Evolutionary conservation across 768 basidiomycete species (phyloP).

Genomic region (Pisolithus microcarpus): DNA sequence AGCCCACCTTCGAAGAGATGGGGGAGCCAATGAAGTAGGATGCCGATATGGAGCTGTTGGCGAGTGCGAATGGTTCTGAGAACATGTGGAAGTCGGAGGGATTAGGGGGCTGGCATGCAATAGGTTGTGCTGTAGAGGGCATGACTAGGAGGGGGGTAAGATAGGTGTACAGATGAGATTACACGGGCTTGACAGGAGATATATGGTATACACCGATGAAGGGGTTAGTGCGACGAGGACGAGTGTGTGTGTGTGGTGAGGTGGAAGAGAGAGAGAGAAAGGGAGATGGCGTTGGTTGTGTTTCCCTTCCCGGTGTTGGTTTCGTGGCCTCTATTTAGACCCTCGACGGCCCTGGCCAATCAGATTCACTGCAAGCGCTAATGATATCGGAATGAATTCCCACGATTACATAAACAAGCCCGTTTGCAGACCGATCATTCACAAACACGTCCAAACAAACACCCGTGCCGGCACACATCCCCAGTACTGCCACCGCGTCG

Average conservation of each 20-base stretch:
- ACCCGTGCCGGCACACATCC: conserved; percentile 11
- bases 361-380: neutral
- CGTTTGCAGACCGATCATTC: conserved; percentile 24
- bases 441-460: conserved; percentile 15
- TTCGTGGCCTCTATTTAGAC: conserved; percentile 22
- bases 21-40: conserved; percentile 71
- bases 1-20: conserved; percentile 62
- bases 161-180: conserved; percentile 7
- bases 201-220: conserved; percentile 1
- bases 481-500: conserved; percentile 3
- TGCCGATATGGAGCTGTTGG: conserved; percentile 47
- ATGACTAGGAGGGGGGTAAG: conserved; percentile 15
- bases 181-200: neutral
- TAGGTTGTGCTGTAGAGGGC: conserved; percentile 37
- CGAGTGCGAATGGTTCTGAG: conserved; percentile 43
- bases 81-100: conserved; percentile 29
- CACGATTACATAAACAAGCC: conserved; percentile 20
- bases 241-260: conserved; percentile 1
- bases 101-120: conserved; percentile 30
- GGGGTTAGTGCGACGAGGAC: conserved; percentile 8
- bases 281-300: no score
- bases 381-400: conserved; percentile 6
- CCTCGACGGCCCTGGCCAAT: conserved; percentile 8
- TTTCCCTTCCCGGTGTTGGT: no score
- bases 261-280: neutral